These are phyloP conservation scores for Cucumis cinereus DNA, from an alignment of 306 rosid species.

Conservation along the genomic window DNA sequence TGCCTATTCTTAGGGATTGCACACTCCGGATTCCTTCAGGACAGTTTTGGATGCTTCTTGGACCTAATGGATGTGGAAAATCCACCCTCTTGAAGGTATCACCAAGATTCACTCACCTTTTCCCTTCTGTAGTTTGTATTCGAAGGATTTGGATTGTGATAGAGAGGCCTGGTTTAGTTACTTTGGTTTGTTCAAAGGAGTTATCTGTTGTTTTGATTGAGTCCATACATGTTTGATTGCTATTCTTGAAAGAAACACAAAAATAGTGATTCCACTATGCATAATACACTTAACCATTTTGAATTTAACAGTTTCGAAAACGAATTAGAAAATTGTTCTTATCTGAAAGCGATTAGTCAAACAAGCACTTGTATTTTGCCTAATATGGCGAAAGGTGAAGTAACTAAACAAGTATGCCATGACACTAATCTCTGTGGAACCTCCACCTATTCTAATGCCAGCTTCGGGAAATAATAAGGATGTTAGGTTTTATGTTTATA, in stretches of 20 bases:
- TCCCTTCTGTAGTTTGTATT: not conserved
- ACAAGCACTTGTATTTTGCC: not conserved
- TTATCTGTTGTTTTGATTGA: not conserved
- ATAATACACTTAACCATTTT: not conserved
- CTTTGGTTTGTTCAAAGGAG: not conserved
- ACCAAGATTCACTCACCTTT: not conserved
- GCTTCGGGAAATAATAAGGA: not conserved
- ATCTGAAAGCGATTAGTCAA: not conserved
- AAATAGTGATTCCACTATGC: not conserved
- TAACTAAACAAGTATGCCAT: not conserved
- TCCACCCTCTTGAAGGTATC: slow-evolving; percentile 79
- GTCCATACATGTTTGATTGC: not conserved
- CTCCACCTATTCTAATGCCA: not conserved
- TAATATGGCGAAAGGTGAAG: not conserved
- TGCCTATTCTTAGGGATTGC: slow-evolving; percentile 57
- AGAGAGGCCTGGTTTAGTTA: not conserved
- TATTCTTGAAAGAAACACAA: not conserved
- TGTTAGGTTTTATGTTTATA: not conserved
- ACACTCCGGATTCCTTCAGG: slow-evolving; percentile 66
- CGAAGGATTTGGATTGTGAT: not conserved
- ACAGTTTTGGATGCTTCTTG: slow-evolving; percentile 89
- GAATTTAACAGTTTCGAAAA: not conserved
- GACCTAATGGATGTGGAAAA: slow-evolving; percentile 85
- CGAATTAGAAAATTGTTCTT: not conserved
- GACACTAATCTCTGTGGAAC: not conserved